phyloP scores from a whole-genome alignment of 345 rosid genomes.

The Bretschneidera sinensis region DNA sequence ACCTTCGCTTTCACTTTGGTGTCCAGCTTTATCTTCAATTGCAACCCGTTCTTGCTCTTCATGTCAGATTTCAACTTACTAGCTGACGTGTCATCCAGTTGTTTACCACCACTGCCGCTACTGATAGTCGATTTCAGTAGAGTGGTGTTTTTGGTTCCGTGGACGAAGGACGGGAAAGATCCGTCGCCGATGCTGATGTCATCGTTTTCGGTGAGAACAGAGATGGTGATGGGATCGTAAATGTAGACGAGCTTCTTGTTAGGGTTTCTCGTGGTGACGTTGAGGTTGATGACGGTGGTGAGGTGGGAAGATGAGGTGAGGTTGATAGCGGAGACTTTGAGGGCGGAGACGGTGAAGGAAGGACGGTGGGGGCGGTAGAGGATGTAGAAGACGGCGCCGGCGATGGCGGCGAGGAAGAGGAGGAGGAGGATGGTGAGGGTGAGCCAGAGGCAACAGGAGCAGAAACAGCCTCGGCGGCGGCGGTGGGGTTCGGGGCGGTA shows the following conservation, averaged over 20 bases:
- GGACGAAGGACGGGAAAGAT: constrained; percentile 47
- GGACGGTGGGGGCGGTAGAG: constrained; percentile 84
- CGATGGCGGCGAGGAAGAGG: constrained; percentile 45
- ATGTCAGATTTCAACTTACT: constrained; percentile 38
- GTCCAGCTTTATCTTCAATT: constrained; percentile 49
- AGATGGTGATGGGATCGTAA: constrained; percentile 44
- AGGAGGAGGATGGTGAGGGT: constrained; percentile 43
- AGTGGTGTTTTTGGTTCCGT: constrained; percentile 70
- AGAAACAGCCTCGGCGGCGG: constrained; percentile 49
- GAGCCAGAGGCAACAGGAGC: constrained; percentile 52
- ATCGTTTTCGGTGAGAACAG: constrained; percentile 33
- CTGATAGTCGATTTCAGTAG: constrained; percentile 44
- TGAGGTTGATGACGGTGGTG: constrained; percentile 52
- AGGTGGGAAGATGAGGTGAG: constrained; percentile 44
- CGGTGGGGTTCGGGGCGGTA: constrained; percentile 66
- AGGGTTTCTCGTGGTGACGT: constrained; percentile 67
- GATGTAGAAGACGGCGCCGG: constrained; percentile 47
- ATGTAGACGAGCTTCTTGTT: constrained; percentile 63
- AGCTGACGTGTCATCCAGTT: constrained; percentile 45
- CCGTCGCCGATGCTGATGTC: constrained; percentile 56
- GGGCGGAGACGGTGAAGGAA: constrained; percentile 49
- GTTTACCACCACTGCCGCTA: constrained; percentile 23
- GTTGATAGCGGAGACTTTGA: constrained; percentile 55
- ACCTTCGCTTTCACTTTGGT: constrained; percentile 71
- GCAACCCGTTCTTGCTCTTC: constrained; percentile 51